phyloP scores from a whole-genome alignment of 257 asterid genomes.

The Craterostigma plantagineum region DNA sequence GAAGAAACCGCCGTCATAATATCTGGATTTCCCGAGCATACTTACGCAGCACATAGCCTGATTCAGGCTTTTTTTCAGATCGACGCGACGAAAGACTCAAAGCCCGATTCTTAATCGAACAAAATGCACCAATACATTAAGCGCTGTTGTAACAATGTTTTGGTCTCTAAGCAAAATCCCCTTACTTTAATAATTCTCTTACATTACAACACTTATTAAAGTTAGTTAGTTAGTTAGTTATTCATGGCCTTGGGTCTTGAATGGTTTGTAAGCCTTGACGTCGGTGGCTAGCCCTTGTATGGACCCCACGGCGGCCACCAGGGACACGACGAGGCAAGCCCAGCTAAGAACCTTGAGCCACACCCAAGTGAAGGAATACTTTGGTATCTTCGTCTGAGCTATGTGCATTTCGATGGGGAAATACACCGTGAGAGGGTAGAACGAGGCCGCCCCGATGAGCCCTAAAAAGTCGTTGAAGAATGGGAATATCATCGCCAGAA shows the following conservation, averaged over 20 bases:
- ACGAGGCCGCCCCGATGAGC: constrained; percentile 34
- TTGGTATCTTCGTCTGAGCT: constrained; percentile 25
- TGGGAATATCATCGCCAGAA: constrained; percentile 46
- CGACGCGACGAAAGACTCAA: too few species aligned
- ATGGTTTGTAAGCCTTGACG: constrained; percentile 29
- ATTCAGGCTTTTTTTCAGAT: too few species aligned
- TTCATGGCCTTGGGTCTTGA: constrained; percentile 12
- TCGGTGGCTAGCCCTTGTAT: constrained; percentile 28
- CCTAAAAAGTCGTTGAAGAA: constrained; percentile 40
- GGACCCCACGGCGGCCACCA: constrained; percentile 44
- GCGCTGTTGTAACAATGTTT: too few species aligned
- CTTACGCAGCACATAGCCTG: too few species aligned
- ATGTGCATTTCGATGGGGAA: constrained; percentile 51
- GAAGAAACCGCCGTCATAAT: too few species aligned
- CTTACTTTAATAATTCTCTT: too few species aligned
- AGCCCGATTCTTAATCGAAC: too few species aligned
- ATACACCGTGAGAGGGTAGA: constrained; percentile 36
- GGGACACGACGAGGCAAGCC: constrained; percentile 33
- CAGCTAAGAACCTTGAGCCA: constrained; percentile 38
- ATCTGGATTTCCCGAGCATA: too few species aligned
- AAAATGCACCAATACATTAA: too few species aligned
- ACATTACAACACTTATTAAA: too few species aligned
- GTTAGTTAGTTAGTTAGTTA: too few species aligned
- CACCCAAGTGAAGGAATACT: constrained; percentile 27
- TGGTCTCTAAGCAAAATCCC: too few species aligned